Evolutionary conservation across 176 grass and related monocot species (phyloP).

Genomic region (Eleusine indica): DNA sequence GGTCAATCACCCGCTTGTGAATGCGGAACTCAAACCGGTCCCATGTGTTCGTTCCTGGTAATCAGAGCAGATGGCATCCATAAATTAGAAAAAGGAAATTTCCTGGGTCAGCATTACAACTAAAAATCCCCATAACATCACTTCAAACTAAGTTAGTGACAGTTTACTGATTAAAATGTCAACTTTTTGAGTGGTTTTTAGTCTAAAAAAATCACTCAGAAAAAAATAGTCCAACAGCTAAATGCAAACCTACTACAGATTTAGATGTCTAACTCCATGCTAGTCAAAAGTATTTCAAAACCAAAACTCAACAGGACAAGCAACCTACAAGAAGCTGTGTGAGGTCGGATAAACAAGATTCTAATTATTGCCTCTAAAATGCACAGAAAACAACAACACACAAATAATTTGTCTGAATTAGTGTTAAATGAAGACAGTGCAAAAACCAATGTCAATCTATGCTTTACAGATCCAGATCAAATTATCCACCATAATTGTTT

Average conservation of each 20-base stretch:
- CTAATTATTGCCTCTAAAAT: background rate
- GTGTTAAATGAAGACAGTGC: background rate
- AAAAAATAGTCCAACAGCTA: background rate
- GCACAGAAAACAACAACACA: background rate
- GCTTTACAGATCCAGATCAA: background rate
- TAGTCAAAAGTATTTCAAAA: background rate
- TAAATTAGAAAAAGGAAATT: background rate
- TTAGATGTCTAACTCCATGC: background rate
- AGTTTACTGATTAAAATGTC: background rate
- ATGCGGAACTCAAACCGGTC: constrained; percentile 62
- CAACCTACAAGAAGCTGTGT: background rate
- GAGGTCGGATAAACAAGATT: background rate
- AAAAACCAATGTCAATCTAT: background rate
- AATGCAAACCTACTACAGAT: background rate
- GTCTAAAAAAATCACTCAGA: no score
- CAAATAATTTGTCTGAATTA: background rate
- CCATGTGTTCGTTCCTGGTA: constrained; percentile 61
- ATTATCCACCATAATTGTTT: background rate
- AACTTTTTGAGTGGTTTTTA: no score
- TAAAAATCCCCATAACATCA: background rate
- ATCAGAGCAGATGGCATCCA: background rate
- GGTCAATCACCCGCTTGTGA: constrained; percentile 69
- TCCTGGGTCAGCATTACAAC: background rate
- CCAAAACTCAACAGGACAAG: background rate
- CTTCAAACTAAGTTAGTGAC: background rate